These are phyloP conservation scores for Lactarius indigo DNA, from an alignment of 768 basidiomycete genomes.

Conservation along the genomic window DNA sequence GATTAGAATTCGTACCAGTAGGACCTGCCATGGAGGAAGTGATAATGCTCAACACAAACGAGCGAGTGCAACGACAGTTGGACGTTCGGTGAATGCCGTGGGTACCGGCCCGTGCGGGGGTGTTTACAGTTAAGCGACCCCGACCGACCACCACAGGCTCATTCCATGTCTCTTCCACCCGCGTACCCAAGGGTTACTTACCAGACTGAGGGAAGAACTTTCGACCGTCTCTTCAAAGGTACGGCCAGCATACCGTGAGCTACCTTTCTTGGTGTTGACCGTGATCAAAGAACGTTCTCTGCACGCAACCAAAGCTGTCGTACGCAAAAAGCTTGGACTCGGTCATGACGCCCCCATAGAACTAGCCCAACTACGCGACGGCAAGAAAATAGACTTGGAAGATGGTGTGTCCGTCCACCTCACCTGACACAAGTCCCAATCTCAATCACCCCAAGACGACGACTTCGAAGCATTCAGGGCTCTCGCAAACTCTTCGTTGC, in stretches of 20 bases:
- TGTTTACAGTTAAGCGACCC: background rate
- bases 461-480: conserved; percentile 73
- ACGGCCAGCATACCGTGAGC: conserved; percentile 4
- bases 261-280: conserved; percentile 14
- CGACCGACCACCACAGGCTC: background rate
- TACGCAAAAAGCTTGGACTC: conserved; percentile 60
- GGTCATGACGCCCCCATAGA: conserved; percentile 34
- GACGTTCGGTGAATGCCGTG: conserved; percentile 13
- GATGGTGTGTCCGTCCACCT: conserved; percentile 51
- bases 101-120: background rate
- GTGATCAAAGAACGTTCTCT: conserved; percentile 53
- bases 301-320: conserved; percentile 51
- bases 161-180: background rate
- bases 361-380: conserved; percentile 53
- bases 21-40: conserved; percentile 17
- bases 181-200: conserved; percentile 21
- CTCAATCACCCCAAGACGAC: conserved; percentile 47
- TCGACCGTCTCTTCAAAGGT: conserved; percentile 55
- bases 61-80: too few species aligned
- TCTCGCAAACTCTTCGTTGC: conserved; percentile 37
- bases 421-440: conserved; percentile 3
- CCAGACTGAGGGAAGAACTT: conserved; percentile 33
- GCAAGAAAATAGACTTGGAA: conserved; percentile 60
- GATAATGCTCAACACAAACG: background rate
- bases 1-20: conserved; percentile 12